Base-by-base conservation (phyloP, 2,329 filamentous ascomycete species). In the Calonectria pseudoreteaudii region DNA sequence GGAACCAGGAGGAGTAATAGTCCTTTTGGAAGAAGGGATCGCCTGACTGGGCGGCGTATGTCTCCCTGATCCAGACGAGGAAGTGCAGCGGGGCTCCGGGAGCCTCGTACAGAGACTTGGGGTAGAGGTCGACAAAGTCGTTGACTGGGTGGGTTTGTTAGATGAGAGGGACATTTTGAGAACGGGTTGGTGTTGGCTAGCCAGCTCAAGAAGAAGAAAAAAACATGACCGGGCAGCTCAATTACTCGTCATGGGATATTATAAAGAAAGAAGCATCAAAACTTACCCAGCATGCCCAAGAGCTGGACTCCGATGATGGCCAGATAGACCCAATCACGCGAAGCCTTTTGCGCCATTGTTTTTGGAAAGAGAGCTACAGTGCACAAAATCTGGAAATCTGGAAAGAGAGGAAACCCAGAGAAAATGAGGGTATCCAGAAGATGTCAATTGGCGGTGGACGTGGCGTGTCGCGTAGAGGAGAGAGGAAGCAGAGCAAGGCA, bases 51-150 rank as follows among this genome's bases (percentile, higher is more conserved):
- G 81, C 73, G 53, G 88, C 81, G 82, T 91, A 91, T 78, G 84
- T 86, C 4, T 82, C 73, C 72, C 88, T 87, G 71, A 91, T 79
- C 44, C 82, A 70, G 75, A 85, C 81, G 58, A 91, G 83, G 75
- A 87, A 84, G 80, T 90, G 86, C 9, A 91, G 82, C 0, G 89
- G 89, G 0, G 86, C 81, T 6, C 81, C 83, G 0, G 85, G 78
- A 0, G 84, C 72, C 3, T 82, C 79, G 82, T 86, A 89, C 58
- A 91, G 85, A 65, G 81, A 83, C 2, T 79, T 72, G 1, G 90
- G 90, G 80, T 91, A 91, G 76, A 90, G 85, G 38, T 86, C 85
- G 44, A 90, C 86, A 62, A 90, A 86, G 77, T 92, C 90, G 58
- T 91, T 85, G 76, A 86, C 90, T 91, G 20, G 1, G n/a, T 13